phyloP scores from a whole-genome alignment of 176 grass and related monocot genomes.

The Tillandsia fasciculata region DNA sequence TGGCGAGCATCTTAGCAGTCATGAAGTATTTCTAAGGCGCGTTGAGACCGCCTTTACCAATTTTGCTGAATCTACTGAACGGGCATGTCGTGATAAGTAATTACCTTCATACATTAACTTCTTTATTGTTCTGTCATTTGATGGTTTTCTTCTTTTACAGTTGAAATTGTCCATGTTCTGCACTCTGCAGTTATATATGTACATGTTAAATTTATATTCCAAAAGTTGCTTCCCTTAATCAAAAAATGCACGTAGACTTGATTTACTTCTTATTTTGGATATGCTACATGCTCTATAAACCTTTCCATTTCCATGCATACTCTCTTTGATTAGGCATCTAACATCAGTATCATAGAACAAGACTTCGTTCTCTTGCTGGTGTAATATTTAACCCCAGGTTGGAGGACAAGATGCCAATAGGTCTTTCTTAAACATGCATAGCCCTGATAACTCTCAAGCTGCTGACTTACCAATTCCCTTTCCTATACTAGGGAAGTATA shows the following conservation, averaged over 20 bases:
- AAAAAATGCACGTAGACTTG: too few relatives aligned
- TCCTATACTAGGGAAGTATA: too few relatives aligned
- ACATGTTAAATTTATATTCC: background rate
- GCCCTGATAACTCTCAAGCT: too few relatives aligned
- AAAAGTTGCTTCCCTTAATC: background rate
- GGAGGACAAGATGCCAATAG: too few relatives aligned
- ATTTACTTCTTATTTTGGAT: too few relatives aligned
- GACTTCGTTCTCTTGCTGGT: background rate
- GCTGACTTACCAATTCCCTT: too few relatives aligned
- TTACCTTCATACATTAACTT: conserved; percentile 16
- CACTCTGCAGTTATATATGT: background rate
- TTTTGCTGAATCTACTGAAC: conserved; percentile 84
- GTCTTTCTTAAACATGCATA: too few relatives aligned
- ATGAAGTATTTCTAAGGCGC: conserved; percentile 76
- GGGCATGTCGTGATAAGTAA: conserved; percentile 68
- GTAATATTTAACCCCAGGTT: too few relatives aligned
- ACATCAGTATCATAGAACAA: background rate
- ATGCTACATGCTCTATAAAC: background rate
- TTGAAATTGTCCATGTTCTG: background rate
- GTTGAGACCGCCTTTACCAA: conserved; percentile 55
- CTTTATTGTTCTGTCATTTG: background rate
- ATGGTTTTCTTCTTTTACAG: conserved; percentile 9
- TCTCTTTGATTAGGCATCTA: background rate
- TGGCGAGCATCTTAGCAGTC: conserved; percentile 60
- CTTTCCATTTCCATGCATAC: background rate